Evolutionary conservation across 2,329 filamentous ascomycete species (phyloP), one percentile per base, ranked within the genome.

Genomic region (Alternaria brassicicola): DNA sequence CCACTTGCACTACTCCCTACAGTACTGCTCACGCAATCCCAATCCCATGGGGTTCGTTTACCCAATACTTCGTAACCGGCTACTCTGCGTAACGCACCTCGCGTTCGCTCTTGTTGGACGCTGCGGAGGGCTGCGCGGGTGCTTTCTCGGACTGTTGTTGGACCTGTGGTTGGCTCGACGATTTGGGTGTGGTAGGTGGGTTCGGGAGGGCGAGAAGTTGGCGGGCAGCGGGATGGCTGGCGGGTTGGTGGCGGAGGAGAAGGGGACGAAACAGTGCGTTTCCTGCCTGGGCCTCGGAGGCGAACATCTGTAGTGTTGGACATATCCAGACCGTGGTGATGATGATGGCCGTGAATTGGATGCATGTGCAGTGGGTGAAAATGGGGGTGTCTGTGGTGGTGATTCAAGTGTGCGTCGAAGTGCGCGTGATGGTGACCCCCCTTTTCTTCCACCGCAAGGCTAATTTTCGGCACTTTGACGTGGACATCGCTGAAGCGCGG

Each of bases 1-100:
- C 51, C 55, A 7, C 59, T 41, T 9, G 47, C 50, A 35, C 57
- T 58, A 38, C 68, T 69, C 3, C 63, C 66, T 3, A 60, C 64
- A 1, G 65, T 65, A 51, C 71, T 75, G 50, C 71, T 74, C 12
- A 76, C 62, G 30, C 72, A 75, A 25, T 76, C 73, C 73, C 73
- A 76, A 52, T 69, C 66, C 70, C 73, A 76, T 8, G 73, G 73
- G 3, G 73, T 68, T 31, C 70, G 63, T 26, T 47, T 59, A 1
- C 72, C 68, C n/a, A 73, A 30, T 1, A 75, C 67, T 23, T 76
- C 69, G 35, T 74, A 76, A 1, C 71, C 73, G 9, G 71, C 70
- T 15, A 76, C 71, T 35, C 71, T 55, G 23, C 71, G 55, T 42
- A 73, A 39, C 1, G 66, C 52, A 3, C 61, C 61, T 26, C 67